These are phyloP conservation scores for Neocucurbitaria cava DNA, from an alignment of 2,329 filamentous ascomycete genomes.

Conservation along the genomic window DNA sequence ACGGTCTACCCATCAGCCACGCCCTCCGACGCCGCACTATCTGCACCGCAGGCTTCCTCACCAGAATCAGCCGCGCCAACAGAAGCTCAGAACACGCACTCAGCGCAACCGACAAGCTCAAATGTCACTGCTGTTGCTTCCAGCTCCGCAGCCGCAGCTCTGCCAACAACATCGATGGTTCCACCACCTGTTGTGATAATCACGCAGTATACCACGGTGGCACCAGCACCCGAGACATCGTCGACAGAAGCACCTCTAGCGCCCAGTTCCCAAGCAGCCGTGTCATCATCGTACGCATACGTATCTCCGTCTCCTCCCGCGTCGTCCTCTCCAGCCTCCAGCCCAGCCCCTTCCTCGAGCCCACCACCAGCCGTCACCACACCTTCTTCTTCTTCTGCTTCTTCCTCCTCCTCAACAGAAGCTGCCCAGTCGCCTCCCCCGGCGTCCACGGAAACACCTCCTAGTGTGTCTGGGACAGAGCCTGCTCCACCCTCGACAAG, in stretches of 20 bases:
- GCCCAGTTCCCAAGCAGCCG: constrained; percentile 1
- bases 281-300: neutral
- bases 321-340: neutral
- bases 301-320: neutral
- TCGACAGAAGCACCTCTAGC: constrained; percentile 6
- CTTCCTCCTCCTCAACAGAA: neutral
- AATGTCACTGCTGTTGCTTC: constrained; percentile 1
- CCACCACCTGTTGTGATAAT: constrained; percentile 39
- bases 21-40: constrained; percentile 4
- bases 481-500: constrained; percentile 10
- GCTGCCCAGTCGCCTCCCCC: constrained; percentile 7
- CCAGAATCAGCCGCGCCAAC: constrained; percentile 10
- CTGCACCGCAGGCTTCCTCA: constrained; percentile 1
- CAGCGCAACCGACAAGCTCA: constrained; percentile 1
- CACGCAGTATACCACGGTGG: constrained; percentile 41
- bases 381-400: neutral
- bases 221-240: constrained; percentile 7
- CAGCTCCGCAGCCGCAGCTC: constrained; percentile 6
- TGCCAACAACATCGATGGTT: constrained; percentile 21
- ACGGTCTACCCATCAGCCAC: constrained; percentile 29
- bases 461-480: neutral
- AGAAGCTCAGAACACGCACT: constrained; percentile 5
- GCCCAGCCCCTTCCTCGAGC: neutral
- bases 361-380: neutral
- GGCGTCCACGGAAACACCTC: neutral